Evolutionary conservation across 441 rosid species (phyloP), one percentile per base, ranked within the genome.

Genomic region (Adansonia rubrostipa): DNA sequence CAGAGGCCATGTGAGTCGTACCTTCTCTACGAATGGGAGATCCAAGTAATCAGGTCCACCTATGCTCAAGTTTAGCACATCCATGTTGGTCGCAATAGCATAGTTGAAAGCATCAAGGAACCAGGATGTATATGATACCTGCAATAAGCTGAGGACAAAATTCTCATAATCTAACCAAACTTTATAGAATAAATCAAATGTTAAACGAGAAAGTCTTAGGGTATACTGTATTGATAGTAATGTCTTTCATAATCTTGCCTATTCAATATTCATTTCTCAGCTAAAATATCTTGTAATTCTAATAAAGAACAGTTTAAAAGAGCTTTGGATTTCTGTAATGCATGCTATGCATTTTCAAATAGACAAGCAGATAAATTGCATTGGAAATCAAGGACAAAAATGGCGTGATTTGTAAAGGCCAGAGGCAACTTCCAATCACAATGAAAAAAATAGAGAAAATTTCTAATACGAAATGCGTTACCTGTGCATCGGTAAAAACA

Each of bases 21-120:
- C 99, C 95, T 96, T 96, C 89, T 96, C 99, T 76, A 94, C 93
- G 81, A 96, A 96, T 64, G 99, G 99, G 74, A 92, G 95, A 88
- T 96, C 99, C 91, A 96, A 78, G 88, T 93, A 94, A 88, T 96
- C 99, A 82, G 99, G 99, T 63, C 99, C 99, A 79, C 98, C 99
- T 33, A 96, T 96, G 85, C 99, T 96, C 95, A 94, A 86, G 83
- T 96, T 96, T 58, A 96, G 88, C 79, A 96, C 99, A 85, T 96
- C 99, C 93, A 96, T 92, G 75, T 92, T 64, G 74, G 90, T 92
- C 51, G 99, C 98, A 65, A 94, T 96, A 77, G 99, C 99, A 86
- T 96, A 96, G 82, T 96, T 96, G 84, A 96, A 96, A 61, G 99
- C 98, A 80, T 96, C 99, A 85, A 96, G 99, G 83, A 94, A 94